Evolutionary conservation across 2,329 filamentous ascomycete genomes (phyloP).

Genomic region (Aspergillus fijiensis): DNA sequence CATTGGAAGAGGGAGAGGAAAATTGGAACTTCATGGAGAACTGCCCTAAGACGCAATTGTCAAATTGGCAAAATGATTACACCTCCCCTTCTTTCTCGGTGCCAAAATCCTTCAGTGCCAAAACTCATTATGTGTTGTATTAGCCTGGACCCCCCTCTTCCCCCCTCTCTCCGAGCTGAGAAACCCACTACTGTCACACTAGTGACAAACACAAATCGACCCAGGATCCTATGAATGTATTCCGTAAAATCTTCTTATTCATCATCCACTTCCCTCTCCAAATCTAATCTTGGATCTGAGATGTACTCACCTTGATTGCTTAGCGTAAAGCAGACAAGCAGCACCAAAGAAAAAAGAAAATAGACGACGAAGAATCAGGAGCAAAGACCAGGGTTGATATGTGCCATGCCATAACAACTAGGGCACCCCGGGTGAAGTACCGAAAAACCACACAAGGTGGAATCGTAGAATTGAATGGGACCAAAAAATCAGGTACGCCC

Average conservation of each 20-base stretch:
- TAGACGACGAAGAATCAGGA: background rate
- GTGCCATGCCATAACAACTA: background rate
- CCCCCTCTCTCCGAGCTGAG: constrained; percentile 6
- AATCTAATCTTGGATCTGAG: constrained; percentile 5
- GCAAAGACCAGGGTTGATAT: constrained; percentile 3
- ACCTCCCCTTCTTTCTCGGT: background rate
- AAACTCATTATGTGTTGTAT: constrained; percentile 9
- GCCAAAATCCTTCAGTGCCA: constrained; percentile 9
- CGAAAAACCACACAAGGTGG: background rate
- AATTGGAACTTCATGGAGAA: background rate
- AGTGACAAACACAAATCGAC: constrained; percentile 27
- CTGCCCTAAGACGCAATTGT: background rate
- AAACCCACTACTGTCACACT: constrained; percentile 26
- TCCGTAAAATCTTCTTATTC: constrained; percentile 14
- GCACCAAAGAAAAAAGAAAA: background rate
- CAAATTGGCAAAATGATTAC: background rate
- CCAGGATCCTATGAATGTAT: constrained; percentile 12
- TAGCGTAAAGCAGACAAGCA: background rate
- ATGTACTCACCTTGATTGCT: constrained; percentile 3
- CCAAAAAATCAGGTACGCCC: background rate
- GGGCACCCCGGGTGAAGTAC: background rate
- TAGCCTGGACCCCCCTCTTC: constrained; percentile 3
- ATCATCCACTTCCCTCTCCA: constrained; percentile 1
- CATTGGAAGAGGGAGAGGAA: background rate
- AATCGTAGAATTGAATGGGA: background rate